Percentiles rank a stretch among this genome's conserved stretches.
Conservation (phyloP, 1,139 yeast species). For the Lizanozyma gosingica region DNA sequence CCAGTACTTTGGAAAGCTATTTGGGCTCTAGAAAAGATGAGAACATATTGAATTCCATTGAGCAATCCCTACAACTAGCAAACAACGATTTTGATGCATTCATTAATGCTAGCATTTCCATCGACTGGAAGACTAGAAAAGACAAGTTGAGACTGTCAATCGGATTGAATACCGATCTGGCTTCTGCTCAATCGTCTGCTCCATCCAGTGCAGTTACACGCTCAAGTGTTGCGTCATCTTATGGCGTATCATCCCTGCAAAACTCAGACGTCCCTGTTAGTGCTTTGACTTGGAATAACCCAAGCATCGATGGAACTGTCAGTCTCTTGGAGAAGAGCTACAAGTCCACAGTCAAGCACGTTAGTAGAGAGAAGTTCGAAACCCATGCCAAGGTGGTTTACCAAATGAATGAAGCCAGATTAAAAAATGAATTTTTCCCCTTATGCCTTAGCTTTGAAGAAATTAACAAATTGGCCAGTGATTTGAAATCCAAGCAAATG, state of each 20-base stretch:
- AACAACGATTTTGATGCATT: slow-evolving; percentile 77
- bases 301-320: slow-evolving; percentile 11
- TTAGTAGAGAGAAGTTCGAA: slow-evolving; percentile 55
- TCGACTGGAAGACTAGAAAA: slow-evolving; percentile 80
- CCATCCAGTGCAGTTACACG: not conserved
- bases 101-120: slow-evolving; percentile 60
- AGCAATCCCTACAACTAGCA: slow-evolving; percentile 65
- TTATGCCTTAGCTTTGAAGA: slow-evolving; percentile 46
- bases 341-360: slow-evolving; percentile 14
- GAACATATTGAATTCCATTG: slow-evolving; percentile 74
- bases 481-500: slow-evolving; percentile 53
- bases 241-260: slow-evolving; percentile 9
- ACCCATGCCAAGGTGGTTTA: slow-evolving; percentile 64
- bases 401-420: slow-evolving; percentile 61
- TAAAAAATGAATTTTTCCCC: slow-evolving; percentile 40
- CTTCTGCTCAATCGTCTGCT: slow-evolving; percentile 1
- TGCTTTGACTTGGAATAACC: slow-evolving; percentile 34
- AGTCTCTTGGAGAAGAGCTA: not conserved
- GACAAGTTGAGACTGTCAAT: slow-evolving; percentile 63
- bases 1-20: slow-evolving; percentile 39
- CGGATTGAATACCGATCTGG: slow-evolving; percentile 26
- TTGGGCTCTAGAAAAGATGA: slow-evolving; percentile 70
- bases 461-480: slow-evolving; percentile 40
- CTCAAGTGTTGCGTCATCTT: slow-evolving; percentile 6
- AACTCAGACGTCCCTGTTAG: slow-evolving; percentile 19